Evolutionary conservation across 2,329 filamentous ascomycete species (phyloP), one percentile per base, ranked within the genome.

Genomic region (Hirsutella rhossiliensis): DNA sequence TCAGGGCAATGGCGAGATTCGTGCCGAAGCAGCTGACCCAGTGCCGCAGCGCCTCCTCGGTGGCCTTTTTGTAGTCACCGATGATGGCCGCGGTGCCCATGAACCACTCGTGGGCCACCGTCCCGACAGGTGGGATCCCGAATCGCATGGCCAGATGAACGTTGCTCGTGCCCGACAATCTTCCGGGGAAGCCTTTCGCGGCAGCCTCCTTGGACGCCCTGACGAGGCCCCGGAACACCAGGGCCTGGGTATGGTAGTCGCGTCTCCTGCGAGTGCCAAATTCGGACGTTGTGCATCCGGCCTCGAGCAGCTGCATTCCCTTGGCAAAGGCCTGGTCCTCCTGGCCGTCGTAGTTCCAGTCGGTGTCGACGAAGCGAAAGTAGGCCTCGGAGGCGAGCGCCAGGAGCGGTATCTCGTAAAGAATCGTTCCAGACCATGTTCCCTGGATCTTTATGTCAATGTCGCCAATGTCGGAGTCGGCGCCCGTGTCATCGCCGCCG

Each of bases 121-220:
- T 98, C 5, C 92, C 92, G 12, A 97, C 77, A 0, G 92, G 88
- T 4, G 79, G 68, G 39, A 96, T 78, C 38, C 79, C 80, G 64
- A 94, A 90, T 56, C 87, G 84, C 87, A 94, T 95, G 11, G 92
- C 92, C 52, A 98, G 79, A 61, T 97, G 90, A 4, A 98, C 92
- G 57, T 98, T 98, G 62, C 89, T 97, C 1, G 90, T 95, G 11
- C 92, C 92, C 0, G 82, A 78, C 40, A 97, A 72, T 59, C 80
- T 83, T 11, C 90, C 89, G 2, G 73, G 65, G 56, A 80, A 75
- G 1, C 80, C 82, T 34, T 74, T 73, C 51, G 75, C 69, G 48
- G 75, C 69, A 0, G 75, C 83, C 46, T 88, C 83, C 53, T 82
- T 80, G 52, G 80, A 82, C 15, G 92, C 89, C 53, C 79, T 78